Evolutionary conservation across 805 yeast species (phyloP).

Genomic region (Komagataella ulmi): DNA sequence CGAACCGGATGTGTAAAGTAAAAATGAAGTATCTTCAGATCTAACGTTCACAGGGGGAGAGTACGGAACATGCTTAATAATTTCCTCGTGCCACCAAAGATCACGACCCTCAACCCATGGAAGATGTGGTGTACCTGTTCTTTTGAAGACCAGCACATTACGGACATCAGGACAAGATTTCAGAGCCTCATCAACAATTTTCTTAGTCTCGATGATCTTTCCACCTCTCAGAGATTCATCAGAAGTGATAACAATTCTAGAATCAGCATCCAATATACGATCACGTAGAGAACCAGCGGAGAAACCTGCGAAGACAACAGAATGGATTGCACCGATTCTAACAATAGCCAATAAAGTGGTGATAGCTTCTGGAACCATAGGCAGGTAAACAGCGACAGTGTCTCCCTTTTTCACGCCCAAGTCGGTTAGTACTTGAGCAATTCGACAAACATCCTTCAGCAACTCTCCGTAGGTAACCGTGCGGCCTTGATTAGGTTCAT

Average conservation of each 20-base stretch:
- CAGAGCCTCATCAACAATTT: constrained; percentile 73
- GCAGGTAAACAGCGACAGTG: constrained; percentile 76
- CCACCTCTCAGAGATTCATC: constrained; percentile 83
- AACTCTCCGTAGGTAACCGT: constrained; percentile 59
- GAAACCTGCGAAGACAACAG: constrained; percentile 80
- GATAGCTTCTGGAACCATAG: constrained; percentile 76
- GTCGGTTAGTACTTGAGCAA: constrained; percentile 52
- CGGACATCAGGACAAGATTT: constrained; percentile 50
- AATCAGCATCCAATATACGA: constrained; percentile 59
- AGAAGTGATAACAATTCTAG: constrained; percentile 62
- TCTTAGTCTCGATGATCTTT: constrained; percentile 66
- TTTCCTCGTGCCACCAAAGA: constrained; percentile 66
- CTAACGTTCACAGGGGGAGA: constrained; percentile 62
- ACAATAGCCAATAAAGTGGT: constrained; percentile 65
- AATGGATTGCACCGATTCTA: constrained; percentile 74
- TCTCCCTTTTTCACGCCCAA: constrained; percentile 73
- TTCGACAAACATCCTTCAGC: constrained; percentile 53
- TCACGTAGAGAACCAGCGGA: constrained; percentile 60
- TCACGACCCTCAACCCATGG: constrained; percentile 46
- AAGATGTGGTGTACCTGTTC: constrained; percentile 52
- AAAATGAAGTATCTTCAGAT: constrained; percentile 72
- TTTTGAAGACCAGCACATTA: constrained; percentile 58
- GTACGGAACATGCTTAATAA: constrained; percentile 51
- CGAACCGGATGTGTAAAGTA: constrained; percentile 77
- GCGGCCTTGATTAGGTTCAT: constrained; percentile 54